These are phyloP conservation scores for Alternaria ethzedia DNA, from an alignment of 2,329 filamentous ascomycete genomes.

Conservation along the genomic window DNA sequence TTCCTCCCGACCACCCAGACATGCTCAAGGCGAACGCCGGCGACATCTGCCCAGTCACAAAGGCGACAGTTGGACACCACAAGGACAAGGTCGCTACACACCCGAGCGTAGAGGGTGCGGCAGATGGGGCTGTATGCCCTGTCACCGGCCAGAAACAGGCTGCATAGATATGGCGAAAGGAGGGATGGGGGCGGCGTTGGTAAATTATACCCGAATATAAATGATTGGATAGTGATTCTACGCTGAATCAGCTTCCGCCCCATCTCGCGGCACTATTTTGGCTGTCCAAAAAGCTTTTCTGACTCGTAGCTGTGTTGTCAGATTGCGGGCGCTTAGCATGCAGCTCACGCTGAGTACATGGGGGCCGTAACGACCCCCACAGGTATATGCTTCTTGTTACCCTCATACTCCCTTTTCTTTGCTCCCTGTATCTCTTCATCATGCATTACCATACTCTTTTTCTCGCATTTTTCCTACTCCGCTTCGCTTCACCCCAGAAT, in stretches of 20 bases:
- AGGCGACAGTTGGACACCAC: slow-evolving; percentile 53
- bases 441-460: neutral
- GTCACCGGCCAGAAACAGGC: slow-evolving; percentile 47
- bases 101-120: slow-evolving; percentile 48
- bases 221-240: neutral
- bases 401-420: accelerated
- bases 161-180: slow-evolving; percentile 8
- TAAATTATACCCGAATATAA: neutral
- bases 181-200: neutral
- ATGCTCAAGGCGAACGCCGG: slow-evolving; percentile 47
- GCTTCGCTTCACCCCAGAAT: neutral
- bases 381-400: neutral
- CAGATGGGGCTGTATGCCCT: slow-evolving; percentile 50
- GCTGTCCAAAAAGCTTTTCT: accelerated
- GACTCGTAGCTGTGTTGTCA: neutral
- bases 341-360: neutral
- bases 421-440: neutral
- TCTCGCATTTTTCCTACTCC: neutral
- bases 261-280: neutral
- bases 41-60: slow-evolving; percentile 53
- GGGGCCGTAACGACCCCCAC: neutral
- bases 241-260: neutral
- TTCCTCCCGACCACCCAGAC: slow-evolving; percentile 53
- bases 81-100: slow-evolving; percentile 51
- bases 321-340: neutral